Evolutionary conservation across 2,329 filamentous ascomycete genomes (phyloP), one percentile per base, ranked within the genome.

Genomic region (Aspergillus sp.): DNA sequence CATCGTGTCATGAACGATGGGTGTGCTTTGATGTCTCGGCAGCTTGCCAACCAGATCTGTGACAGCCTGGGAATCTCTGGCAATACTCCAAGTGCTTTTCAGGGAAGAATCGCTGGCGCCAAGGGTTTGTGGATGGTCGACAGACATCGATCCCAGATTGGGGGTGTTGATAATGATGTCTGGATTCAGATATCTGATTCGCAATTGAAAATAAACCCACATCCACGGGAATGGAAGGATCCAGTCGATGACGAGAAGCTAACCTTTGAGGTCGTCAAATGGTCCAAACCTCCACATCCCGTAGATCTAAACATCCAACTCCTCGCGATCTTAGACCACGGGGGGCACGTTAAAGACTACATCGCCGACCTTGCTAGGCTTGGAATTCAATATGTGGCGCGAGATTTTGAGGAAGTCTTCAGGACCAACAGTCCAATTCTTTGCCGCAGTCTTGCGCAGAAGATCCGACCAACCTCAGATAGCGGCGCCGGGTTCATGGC

Each of bases 41-140:
- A 73, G 2, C 77, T 83, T 2, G 82, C 81, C 6, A 68, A 70
- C 35, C 62, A 67, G 9, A 79, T 86, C 8, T 81, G 79, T 62
- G 71, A 77, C 27, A 59, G 56, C 0, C 70, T 80, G 3, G 78
- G 77, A 0, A 71, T 80, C 9, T 62, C 70, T 1, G 68, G 69
- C 2, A 68, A 69, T 6, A 70, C 80, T 0, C 84, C 83, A 0
- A 81, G 80, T 54, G 77, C 73, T 3, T 82, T 84, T 24, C 85
- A 88, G 69, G 84, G 75, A 8, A 76, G 85, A 5, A 84, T 87
- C 56, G 79, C 77, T 17, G 84, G 85, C 1, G 82, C 83, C 0
- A 88, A 88, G 68, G 85, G 85, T 1, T 64, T 87, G 5, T 87
- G 85, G 85, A 82, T 84, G 68, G 74, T 85, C 1, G 82, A 81